Percentiles rank a stretch among this genome's conserved stretches.
Evolutionary conservation across 768 basidiomycete genomes (phyloP).

Genomic region (Hypsizygus marmoreus): DNA sequence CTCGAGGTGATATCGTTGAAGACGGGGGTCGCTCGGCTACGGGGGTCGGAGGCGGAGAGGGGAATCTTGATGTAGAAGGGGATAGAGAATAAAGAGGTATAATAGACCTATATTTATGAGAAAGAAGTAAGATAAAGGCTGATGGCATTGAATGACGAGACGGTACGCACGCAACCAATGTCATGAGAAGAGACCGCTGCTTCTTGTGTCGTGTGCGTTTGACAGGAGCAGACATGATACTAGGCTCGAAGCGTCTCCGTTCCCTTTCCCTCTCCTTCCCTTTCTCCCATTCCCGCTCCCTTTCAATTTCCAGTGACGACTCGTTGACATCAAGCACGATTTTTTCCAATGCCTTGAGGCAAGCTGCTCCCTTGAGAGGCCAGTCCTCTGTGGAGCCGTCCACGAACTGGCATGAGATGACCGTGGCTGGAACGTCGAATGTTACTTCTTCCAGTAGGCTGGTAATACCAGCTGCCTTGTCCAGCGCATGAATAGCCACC

Average conservation of each 20-base stretch:
- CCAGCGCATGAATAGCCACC: constrained; percentile 54
- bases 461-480: constrained; percentile 59
- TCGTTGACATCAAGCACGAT: constrained; percentile 56
- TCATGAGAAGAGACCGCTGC: constrained; percentile 70
- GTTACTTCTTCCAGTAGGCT: constrained; percentile 58
- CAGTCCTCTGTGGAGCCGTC: constrained; percentile 57
- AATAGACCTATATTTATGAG: constrained; percentile 23
- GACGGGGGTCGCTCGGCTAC: constrained; percentile 25
- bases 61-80: constrained; percentile 29
- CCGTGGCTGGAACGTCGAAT: constrained; percentile 54
- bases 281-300: constrained; percentile 32
- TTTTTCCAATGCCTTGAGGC: constrained; percentile 46
- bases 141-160: constrained; percentile 3
- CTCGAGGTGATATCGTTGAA: constrained; percentile 35
- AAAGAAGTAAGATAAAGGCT: constrained; percentile 16
- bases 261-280: constrained; percentile 32
- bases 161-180: constrained; percentile 63
- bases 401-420: constrained; percentile 55
- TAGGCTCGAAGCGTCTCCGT: constrained; percentile 21
- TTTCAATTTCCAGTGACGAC: constrained; percentile 44
- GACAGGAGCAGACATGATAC: constrained; percentile 26
- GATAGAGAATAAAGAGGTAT: constrained; percentile 34
- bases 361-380: constrained; percentile 40
- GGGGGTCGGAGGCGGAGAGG: constrained; percentile 32
- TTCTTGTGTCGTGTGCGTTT: constrained; percentile 61